Evolutionary conservation across 768 basidiomycete genomes (phyloP).

Genomic region (Amanita phalloides): DNA sequence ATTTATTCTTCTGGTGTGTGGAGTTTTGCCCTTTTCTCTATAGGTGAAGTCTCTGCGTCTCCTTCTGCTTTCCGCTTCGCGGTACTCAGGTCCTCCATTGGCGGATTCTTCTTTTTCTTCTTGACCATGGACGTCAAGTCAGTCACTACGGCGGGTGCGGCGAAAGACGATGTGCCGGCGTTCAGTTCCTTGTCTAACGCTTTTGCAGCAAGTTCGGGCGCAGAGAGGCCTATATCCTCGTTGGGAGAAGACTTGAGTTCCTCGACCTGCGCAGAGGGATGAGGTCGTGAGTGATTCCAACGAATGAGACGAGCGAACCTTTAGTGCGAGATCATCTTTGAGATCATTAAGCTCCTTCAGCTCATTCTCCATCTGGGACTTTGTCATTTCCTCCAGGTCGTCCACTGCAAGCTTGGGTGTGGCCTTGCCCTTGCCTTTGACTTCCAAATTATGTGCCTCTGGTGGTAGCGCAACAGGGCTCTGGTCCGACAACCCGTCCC

Average conservation of each 20-base stretch:
- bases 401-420: constrained; percentile 33
- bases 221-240: constrained; percentile 39
- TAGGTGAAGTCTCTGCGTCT: constrained; percentile 31
- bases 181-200: constrained; percentile 68
- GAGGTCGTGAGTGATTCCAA: neutral
- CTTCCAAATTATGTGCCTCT: constrained; percentile 23
- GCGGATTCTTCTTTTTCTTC: constrained; percentile 72
- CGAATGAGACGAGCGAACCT: constrained; percentile 34
- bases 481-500: constrained; percentile 31
- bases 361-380: constrained; percentile 65
- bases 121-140: constrained; percentile 79
- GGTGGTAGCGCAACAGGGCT: constrained; percentile 18
- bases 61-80: constrained; percentile 68
- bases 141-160: constrained; percentile 43
- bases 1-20: constrained; percentile 23
- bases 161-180: constrained; percentile 21
- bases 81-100: constrained; percentile 23
- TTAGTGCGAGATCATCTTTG: constrained; percentile 73
- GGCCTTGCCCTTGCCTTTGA: constrained; percentile 68
- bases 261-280: constrained; percentile 50
- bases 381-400: constrained; percentile 60
- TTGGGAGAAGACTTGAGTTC: constrained; percentile 79
- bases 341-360: constrained; percentile 69
- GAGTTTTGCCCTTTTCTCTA: constrained; percentile 59
- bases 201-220: constrained; percentile 60